phyloP scores from a whole-genome alignment of 2,329 filamentous ascomycete species.

The Coniochaeta hoffmannii region DNA sequence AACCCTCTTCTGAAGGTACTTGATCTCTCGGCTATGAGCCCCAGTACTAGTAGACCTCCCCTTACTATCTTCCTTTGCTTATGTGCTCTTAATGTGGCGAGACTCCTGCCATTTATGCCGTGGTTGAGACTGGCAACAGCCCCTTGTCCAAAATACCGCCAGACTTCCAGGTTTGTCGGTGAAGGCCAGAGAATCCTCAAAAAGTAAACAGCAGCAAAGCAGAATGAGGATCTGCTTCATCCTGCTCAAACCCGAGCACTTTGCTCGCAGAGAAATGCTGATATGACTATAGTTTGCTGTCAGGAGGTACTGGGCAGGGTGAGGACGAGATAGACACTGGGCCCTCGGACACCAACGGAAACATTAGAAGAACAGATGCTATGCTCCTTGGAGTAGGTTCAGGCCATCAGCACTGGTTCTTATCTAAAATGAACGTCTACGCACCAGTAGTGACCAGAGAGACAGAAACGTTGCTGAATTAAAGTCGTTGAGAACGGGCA shows the following conservation, averaged over 20 bases:
- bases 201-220: neutral
- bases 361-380: too few relatives aligned
- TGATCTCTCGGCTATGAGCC: neutral
- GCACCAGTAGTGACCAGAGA: too few relatives aligned
- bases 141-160: slow-evolving; percentile 1
- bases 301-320: too few relatives aligned
- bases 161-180: neutral
- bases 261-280: too few relatives aligned
- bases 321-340: too few relatives aligned
- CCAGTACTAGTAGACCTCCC: neutral
- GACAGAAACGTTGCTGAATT: too few relatives aligned
- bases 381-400: too few relatives aligned
- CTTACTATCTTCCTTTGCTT: neutral
- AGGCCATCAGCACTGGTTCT: too few relatives aligned
- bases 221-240: neutral
- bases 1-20: neutral
- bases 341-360: too few relatives aligned
- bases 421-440: too few relatives aligned
- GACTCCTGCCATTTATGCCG: neutral
- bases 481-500: too few relatives aligned
- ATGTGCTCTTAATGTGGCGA: neutral
- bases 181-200: neutral
- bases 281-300: too few relatives aligned
- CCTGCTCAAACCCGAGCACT: neutral
- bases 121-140: slow-evolving; percentile 2